A percentile compares a stretch with the other conserved stretches of the same genome.
Evolutionary conservation across 1,139 yeast genomes (phyloP).

Genomic region (Zygoascus hellenicus): DNA sequence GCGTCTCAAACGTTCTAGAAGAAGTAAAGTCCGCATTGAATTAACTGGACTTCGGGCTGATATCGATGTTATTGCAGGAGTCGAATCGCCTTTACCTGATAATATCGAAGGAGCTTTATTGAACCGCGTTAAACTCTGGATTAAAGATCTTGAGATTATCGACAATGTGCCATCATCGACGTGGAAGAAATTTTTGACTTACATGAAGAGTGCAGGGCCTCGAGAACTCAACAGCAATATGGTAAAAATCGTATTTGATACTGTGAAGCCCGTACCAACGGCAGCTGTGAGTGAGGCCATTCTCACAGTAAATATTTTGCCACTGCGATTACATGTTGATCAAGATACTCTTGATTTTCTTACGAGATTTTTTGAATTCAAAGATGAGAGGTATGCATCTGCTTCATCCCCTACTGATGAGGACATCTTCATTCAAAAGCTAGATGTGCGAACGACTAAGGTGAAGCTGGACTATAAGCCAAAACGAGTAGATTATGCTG

Average conservation of each 20-base stretch:
- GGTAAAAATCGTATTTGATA: conserved; percentile 49
- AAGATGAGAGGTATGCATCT: conserved; percentile 56
- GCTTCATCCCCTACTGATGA: conserved; percentile 35
- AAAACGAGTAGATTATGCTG: conserved; percentile 75
- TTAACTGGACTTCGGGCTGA: conserved; percentile 48
- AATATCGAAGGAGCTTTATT: conserved; percentile 42
- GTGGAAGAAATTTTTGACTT: conserved; percentile 81
- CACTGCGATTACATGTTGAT: conserved; percentile 78
- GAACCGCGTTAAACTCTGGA: conserved; percentile 40
- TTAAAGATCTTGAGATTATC: conserved; percentile 54
- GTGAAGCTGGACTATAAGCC: conserved; percentile 88
- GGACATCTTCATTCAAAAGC: conserved; percentile 59
- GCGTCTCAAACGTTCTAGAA: conserved; percentile 57
- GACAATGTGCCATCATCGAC: conserved; percentile 86
- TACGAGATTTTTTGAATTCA: conserved; percentile 72
- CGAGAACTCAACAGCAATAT: conserved; percentile 66
- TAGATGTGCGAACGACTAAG: conserved; percentile 55
- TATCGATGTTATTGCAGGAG: conserved; percentile 43
- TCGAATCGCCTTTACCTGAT: conserved; percentile 27
- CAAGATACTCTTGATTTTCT: conserved; percentile 89
- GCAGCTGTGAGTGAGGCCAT: conserved; percentile 68
- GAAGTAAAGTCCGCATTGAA: conserved; percentile 57
- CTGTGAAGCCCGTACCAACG: conserved; percentile 58
- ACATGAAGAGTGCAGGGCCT: conserved; percentile 61
- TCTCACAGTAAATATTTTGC: conserved; percentile 53